phyloP scores from a whole-genome alignment of 2,329 filamentous ascomycete genomes.

The Arthroderma sp. region DNA sequence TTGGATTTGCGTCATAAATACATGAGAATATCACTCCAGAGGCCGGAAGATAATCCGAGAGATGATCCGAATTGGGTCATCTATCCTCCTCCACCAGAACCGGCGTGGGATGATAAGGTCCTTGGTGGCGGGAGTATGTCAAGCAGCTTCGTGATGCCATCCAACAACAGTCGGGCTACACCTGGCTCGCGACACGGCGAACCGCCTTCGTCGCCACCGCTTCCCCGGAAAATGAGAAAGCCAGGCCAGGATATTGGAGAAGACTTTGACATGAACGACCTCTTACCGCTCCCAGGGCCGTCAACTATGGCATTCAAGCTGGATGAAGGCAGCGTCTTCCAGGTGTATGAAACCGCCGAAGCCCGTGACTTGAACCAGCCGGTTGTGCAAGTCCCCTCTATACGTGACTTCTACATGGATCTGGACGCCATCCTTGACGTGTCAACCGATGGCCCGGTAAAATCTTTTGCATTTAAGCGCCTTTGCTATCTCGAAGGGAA shows the following conservation, averaged over 20 bases:
- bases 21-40: slow-evolving; percentile 70
- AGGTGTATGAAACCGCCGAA: slow-evolving; percentile 65
- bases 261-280: slow-evolving; percentile 73
- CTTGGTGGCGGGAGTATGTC: slow-evolving; percentile 19
- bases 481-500: slow-evolving; percentile 94
- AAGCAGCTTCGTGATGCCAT: slow-evolving; percentile 16
- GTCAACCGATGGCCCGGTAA: slow-evolving; percentile 91
- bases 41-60: slow-evolving; percentile 72
- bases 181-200: slow-evolving; percentile 16
- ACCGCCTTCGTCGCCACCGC: slow-evolving; percentile 24
- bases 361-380: slow-evolving; percentile 52
- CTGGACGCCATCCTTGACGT: slow-evolving; percentile 73
- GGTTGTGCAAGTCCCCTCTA: slow-evolving; percentile 71
- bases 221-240: slow-evolving; percentile 55
- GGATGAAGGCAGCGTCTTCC: slow-evolving; percentile 77
- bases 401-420: slow-evolving; percentile 93
- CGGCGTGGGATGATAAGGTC: slow-evolving; percentile 58
- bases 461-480: slow-evolving; percentile 90
- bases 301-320: slow-evolving; percentile 64
- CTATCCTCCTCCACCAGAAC: slow-evolving; percentile 82
- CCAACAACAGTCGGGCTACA: slow-evolving; percentile 11
- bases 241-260: slow-evolving; percentile 81
- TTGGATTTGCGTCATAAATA: slow-evolving; percentile 81
- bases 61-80: slow-evolving; percentile 73
- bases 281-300: slow-evolving; percentile 57